These are phyloP conservation scores for Hanseniaspora nectarophila DNA, from an alignment of 805 yeast species.

Conservation along the genomic window DNA sequence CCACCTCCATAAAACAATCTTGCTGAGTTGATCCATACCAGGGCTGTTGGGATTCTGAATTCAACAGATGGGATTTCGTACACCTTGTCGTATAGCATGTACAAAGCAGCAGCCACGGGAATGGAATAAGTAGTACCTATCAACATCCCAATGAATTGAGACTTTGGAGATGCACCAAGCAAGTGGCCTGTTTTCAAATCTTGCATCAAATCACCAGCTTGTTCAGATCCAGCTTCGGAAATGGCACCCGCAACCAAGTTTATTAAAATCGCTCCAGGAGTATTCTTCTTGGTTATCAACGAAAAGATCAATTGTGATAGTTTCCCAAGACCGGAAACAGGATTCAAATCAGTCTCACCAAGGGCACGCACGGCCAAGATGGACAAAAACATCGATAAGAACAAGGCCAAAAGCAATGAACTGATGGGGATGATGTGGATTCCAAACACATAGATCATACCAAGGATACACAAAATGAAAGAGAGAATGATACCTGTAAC, in stretches of 20 bases:
- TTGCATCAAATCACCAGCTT: conserved; percentile 96
- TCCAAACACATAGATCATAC: conserved; percentile 62
- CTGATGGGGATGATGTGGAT: conserved; percentile 51
- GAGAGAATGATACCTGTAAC: conserved; percentile 58
- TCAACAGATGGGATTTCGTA: conserved; percentile 74
- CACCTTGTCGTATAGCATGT: conserved; percentile 64
- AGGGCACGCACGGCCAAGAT: conserved; percentile 83
- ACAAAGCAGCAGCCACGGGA: conserved; percentile 66
- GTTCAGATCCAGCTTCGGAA: conserved; percentile 98
- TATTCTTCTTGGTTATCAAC: conserved; percentile 54
- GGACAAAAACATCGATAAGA: conserved; percentile 67
- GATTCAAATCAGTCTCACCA: conserved; percentile 94
- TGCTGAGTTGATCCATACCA: conserved; percentile 94
- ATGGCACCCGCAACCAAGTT: conserved; percentile 92
- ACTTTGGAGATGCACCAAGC: conserved; percentile 81
- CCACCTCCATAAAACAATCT: conserved; percentile 85
- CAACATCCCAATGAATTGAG: conserved; percentile 82
- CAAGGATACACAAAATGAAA: conserved; percentile 50
- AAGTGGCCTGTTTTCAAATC: conserved; percentile 90
- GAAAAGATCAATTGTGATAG: conserved; percentile 84
- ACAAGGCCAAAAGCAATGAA: conserved; percentile 54
- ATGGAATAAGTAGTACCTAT: conserved; percentile 82
- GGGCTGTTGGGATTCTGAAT: conserved; percentile 87
- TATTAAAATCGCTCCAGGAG: conserved; percentile 71
- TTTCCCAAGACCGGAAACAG: conserved; percentile 94